phyloP scores from a whole-genome alignment of 2,329 filamentous ascomycete genomes.

The Cryphonectria carpinicola region DNA sequence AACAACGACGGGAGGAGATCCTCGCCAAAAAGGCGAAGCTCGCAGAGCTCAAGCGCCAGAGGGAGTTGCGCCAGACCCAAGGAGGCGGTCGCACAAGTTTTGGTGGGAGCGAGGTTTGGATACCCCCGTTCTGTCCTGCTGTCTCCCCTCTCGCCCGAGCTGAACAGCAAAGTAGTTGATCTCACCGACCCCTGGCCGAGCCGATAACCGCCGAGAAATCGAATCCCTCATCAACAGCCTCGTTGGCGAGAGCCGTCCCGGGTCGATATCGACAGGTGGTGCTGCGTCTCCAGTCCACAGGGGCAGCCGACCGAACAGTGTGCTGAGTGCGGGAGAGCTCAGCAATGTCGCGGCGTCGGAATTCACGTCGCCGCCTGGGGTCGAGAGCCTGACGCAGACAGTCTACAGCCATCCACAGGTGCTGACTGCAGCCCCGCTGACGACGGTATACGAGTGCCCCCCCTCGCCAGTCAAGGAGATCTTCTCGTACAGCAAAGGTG shows the following conservation, averaged over 20 bases:
- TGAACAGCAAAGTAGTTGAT: conserved; percentile 54
- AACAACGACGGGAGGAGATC: conserved; percentile 93
- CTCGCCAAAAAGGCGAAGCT: conserved; percentile 96
- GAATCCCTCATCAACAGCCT: conserved; percentile 85
- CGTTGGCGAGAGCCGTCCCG: conserved; percentile 76
- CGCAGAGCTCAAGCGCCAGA: conserved; percentile 90
- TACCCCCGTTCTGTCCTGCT: not conserved
- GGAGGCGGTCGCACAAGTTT: conserved; percentile 70
- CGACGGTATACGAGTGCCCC: conserved; percentile 80
- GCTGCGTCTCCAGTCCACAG: conserved; percentile 68
- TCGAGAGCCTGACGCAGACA: conserved; percentile 37
- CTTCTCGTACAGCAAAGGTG: conserved; percentile 95
- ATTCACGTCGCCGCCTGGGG: conserved; percentile 52
- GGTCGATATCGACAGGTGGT: conserved; percentile 66
- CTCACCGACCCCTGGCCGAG: conserved; percentile 71
- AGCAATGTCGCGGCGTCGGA: conserved; percentile 73
- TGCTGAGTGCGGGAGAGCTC: conserved; percentile 78
- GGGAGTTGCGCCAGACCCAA: conserved; percentile 81
- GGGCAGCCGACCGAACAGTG: conserved; percentile 82
- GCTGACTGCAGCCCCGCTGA: conserved; percentile 72
- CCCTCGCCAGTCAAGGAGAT: conserved; percentile 79
- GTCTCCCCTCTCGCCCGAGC: conserved; percentile 25
- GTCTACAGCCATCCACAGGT: conserved; percentile 61
- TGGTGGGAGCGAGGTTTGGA: conserved; percentile 71
- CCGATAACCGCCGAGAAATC: conserved; percentile 73